These are phyloP conservation scores for Wickerhamiella hasegawae DNA, from an alignment of 805 yeast species.

Conservation along the genomic window DNA sequence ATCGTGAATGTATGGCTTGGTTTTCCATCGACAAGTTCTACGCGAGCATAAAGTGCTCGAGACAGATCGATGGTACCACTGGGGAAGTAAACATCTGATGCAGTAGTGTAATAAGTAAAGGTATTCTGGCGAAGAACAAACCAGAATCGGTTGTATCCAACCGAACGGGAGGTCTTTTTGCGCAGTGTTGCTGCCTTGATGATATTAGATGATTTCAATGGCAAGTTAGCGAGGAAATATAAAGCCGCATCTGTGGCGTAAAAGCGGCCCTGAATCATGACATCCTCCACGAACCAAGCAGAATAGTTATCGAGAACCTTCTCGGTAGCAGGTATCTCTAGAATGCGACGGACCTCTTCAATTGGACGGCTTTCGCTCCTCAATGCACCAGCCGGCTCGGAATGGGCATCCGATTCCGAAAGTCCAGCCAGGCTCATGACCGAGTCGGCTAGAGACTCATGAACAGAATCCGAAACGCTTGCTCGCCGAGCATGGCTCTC, in stretches of 20 bases:
- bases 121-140: conserved; percentile 57
- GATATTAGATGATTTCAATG: conserved; percentile 32
- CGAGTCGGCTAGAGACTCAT: too few species aligned
- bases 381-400: too few species aligned
- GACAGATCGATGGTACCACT: conserved; percentile 55
- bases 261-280: conserved; percentile 71
- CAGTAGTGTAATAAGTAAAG: conserved; percentile 46
- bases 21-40: conserved; percentile 21
- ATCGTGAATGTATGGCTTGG: conserved; percentile 38
- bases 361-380: too few species aligned
- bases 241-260: conserved; percentile 51
- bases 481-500: too few species aligned
- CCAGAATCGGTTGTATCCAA: conserved; percentile 49
- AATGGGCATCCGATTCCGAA: too few species aligned
- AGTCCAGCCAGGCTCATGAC: too few species aligned
- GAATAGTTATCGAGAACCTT: conserved; percentile 28
- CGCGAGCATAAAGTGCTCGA: conserved; percentile 44
- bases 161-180: conserved; percentile 22
- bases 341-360: conserved; percentile 1
- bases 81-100: conserved; percentile 81
- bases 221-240: conserved; percentile 66
- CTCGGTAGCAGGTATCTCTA: conserved; percentile 13
- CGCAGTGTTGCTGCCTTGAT: conserved; percentile 36
- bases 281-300: conserved; percentile 72
- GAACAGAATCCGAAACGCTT: too few species aligned